Base-by-base conservation (phyloP, 352 stramenopile genomes). In the Elongisporangium undulatum region DNA sequence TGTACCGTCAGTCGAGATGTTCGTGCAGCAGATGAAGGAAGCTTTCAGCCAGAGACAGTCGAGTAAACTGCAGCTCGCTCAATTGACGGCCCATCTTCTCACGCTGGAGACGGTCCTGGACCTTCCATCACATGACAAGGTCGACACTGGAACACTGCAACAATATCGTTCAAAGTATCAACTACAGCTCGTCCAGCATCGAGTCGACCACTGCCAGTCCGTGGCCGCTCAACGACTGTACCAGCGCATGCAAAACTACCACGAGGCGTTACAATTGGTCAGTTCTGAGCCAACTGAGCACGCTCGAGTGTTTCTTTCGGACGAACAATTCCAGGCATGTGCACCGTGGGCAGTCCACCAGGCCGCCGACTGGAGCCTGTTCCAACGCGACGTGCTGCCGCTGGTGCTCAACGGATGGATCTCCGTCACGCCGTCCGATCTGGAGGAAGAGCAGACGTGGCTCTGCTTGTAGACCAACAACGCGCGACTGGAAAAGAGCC, bases 281-380 rank as follows among this genome's bases (percentile, higher is more conserved):
- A 64, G 49, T 26, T 63, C 51, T 16, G 39, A 38, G 1, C 51
- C 13, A 41, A 9, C 29, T 41, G 29, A 41, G 34, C 49, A 66
- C 3, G 17, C 39, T 3, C 51, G 62, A 1, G 26, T 67, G 0
- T 87, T 86, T 41, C 49, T 89, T 13, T 66, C 64, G 0, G 22
- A 64, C 4, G 63, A 76, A 13, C 77, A 89, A 20, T 80, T 63
- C 38, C 59, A 64, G 0, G 68, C 72, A 0, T 87, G 79, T 55
- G n/a, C 49, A 1, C 53, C 64, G 4, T 77, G 72, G 72, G 57
- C 67, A 21, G 48, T 58, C 17, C 52, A 41, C 0, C 52, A 60
- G 20, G 21, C 58, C 1, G 39, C 63, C 3, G 66, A 79, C 49
- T 45, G 55, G 0, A 51, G 8, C 29, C 57, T 66, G 16, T 80